These are phyloP conservation scores for Sclerotinia sclerotiorum DNA, from an alignment of 2,329 filamentous ascomycete genomes.

Conservation along the genomic window DNA sequence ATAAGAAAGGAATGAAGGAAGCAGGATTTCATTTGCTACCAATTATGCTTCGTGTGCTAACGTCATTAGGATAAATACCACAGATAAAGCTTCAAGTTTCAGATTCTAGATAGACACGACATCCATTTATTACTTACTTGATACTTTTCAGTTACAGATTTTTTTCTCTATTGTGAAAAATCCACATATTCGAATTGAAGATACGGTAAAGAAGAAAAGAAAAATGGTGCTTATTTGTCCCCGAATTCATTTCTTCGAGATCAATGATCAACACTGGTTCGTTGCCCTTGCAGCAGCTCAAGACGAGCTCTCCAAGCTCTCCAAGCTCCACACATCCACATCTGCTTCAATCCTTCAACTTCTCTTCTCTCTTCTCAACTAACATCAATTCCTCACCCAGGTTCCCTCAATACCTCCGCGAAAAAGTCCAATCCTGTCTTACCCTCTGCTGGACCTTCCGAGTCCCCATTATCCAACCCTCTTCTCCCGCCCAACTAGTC, in stretches of 20 bases:
- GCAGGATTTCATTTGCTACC: neutral
- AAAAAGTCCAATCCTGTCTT: constrained; percentile 63
- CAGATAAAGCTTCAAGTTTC: constrained; percentile 11
- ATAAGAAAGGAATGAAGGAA: constrained; percentile 11
- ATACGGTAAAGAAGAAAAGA: neutral
- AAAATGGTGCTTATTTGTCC: constrained; percentile 53
- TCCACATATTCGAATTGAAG: neutral
- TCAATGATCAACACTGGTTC: constrained; percentile 66
- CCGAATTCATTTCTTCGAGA: constrained; percentile 65
- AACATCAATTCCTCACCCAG: constrained; percentile 42
- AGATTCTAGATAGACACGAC: neutral
- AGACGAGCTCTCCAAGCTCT: constrained; percentile 3
- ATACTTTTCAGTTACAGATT: neutral
- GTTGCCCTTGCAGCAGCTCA: constrained; percentile 27
- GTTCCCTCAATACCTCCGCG: constrained; percentile 65
- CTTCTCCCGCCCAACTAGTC: constrained; percentile 60
- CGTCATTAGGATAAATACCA: neutral
- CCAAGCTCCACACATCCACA: neutral
- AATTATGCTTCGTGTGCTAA: neutral
- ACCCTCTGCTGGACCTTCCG: constrained; percentile 62
- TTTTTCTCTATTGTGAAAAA: no score
- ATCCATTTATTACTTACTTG: neutral
- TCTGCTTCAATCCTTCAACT: neutral
- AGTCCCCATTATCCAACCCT: constrained; percentile 56
- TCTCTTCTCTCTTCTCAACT: neutral